These are phyloP conservation scores for Chaetomiaceae sp. DNA, from an alignment of 2,329 filamentous ascomycete genomes.

Conservation along the genomic window DNA sequence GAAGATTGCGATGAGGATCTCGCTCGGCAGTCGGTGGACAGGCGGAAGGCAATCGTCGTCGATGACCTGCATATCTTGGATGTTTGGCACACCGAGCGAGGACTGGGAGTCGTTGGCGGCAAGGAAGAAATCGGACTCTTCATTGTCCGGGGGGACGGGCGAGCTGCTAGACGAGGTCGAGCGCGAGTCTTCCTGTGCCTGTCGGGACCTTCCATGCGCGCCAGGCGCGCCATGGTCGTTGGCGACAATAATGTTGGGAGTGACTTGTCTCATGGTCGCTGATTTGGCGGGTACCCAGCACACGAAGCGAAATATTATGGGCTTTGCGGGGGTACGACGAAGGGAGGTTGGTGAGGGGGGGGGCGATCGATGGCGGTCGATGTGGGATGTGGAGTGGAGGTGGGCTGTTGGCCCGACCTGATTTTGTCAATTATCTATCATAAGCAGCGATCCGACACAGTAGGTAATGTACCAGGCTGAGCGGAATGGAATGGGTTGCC, in stretches of 20 bases:
- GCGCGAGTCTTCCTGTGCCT: constrained; percentile 49
- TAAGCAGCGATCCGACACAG: too few relatives aligned
- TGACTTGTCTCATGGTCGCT: constrained; percentile 23
- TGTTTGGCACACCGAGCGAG: constrained; percentile 75
- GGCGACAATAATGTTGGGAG: constrained; percentile 23
- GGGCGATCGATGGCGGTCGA: constrained; percentile 12
- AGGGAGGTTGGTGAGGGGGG: constrained; percentile 12
- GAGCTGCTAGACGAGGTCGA: constrained; percentile 69
- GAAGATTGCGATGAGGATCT: constrained; percentile 92
- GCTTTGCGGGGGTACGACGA: background rate
- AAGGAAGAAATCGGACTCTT: constrained; percentile 91
- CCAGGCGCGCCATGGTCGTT: constrained; percentile 12
- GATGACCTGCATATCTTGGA: constrained; percentile 68
- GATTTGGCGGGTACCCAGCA: constrained; percentile 13
- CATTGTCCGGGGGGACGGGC: constrained; percentile 71
- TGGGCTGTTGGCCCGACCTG: constrained; percentile 19
- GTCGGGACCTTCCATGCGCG: constrained; percentile 25
- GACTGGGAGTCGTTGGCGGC: constrained; percentile 89
- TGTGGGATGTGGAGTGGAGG: constrained; percentile 16
- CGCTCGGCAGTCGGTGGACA: constrained; percentile 80
- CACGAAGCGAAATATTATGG: constrained; percentile 7
- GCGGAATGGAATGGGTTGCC: constrained; percentile 6
- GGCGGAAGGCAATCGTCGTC: constrained; percentile 69
- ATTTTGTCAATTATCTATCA: constrained; percentile 18
- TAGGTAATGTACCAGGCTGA: constrained; percentile 19